phyloP scores from a whole-genome alignment of 2,329 filamentous ascomycete genomes.

The Ophiostoma ulmi region DNA sequence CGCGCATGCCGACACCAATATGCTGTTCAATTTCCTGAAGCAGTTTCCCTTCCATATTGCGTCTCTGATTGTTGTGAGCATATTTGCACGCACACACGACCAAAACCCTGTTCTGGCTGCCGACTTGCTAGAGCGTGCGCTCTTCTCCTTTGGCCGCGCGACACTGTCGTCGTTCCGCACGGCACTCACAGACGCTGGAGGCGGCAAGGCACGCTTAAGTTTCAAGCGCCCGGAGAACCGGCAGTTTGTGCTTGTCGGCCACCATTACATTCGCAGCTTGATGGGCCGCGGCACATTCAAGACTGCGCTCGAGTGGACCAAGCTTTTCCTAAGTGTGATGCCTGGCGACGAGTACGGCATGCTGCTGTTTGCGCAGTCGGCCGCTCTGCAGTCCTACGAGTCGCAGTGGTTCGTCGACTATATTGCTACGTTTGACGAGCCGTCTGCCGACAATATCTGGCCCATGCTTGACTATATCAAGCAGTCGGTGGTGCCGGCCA shows the following conservation, averaged over 20 bases:
- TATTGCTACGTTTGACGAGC: slow-evolving; percentile 40
- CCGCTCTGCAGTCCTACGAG: slow-evolving; percentile 77
- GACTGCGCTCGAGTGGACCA: slow-evolving; percentile 90
- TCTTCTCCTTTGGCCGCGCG: slow-evolving; percentile 90
- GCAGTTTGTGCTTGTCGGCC: slow-evolving; percentile 85
- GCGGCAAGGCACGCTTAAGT: slow-evolving; percentile 69
- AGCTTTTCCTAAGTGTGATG: slow-evolving; percentile 71
- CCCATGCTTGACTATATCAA: slow-evolving; percentile 57
- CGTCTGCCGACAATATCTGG: slow-evolving; percentile 16
- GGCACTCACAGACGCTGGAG: slow-evolving; percentile 58
- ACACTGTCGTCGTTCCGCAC: slow-evolving; percentile 76
- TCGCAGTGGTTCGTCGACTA: slow-evolving; percentile 71
- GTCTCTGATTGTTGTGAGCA: slow-evolving; percentile 86
- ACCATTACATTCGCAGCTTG: slow-evolving; percentile 81
- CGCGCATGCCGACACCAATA: slow-evolving; percentile 66
- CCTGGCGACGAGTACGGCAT: slow-evolving; percentile 78
- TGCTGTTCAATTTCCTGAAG: not conserved
- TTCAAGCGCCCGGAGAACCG: slow-evolving; percentile 81
- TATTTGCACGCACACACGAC: slow-evolving; percentile 78
- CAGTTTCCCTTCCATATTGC: not conserved
- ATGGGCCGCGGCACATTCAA: slow-evolving; percentile 88
- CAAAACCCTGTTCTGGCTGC: slow-evolving; percentile 80
- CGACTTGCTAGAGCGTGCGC: slow-evolving; percentile 81
- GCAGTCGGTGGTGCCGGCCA: slow-evolving; percentile 72
- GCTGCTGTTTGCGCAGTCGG: slow-evolving; percentile 71